Conservation (phyloP, 2,329 filamentous ascomycete genomes). For the Claviceps sp. region DNA sequence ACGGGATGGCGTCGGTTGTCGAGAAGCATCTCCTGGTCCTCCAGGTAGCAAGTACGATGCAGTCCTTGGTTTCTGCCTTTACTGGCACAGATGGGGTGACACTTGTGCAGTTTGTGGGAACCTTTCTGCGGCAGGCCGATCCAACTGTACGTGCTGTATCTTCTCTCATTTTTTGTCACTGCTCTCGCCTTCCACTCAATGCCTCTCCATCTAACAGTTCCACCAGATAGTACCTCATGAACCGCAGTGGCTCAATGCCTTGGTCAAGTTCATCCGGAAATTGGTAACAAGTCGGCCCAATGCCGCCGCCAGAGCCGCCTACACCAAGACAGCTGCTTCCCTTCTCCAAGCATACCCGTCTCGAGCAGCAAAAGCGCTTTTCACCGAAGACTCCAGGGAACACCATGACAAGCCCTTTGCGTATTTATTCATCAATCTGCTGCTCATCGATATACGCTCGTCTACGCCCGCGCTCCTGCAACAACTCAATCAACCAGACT, state of each 20-base stretch:
- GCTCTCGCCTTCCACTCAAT: not conserved
- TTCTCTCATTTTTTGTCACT: not conserved
- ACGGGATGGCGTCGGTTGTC: constrained; percentile 22
- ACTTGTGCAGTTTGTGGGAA: constrained; percentile 42
- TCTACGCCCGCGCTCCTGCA: constrained; percentile 46
- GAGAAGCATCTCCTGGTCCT: constrained; percentile 18
- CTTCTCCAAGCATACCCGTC: constrained; percentile 42
- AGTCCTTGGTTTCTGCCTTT: constrained; percentile 37
- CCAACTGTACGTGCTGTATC: constrained; percentile 26
- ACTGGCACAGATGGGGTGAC: constrained; percentile 47
- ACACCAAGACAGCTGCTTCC: constrained; percentile 43
- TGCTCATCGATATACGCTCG: constrained; percentile 52
- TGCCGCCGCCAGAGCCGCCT: constrained; percentile 40
- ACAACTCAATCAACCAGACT: constrained; percentile 41
- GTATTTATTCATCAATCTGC: constrained; percentile 49
- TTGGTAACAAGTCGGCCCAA: constrained; percentile 43
- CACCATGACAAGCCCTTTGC: constrained; percentile 38
- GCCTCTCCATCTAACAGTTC: not conserved
- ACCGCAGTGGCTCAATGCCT: constrained; percentile 38
- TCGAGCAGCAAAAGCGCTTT: constrained; percentile 34
- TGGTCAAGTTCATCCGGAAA: constrained; percentile 35
- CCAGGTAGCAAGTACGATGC: constrained; percentile 35
- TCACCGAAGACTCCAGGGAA: constrained; percentile 27
- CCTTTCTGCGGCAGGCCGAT: constrained; percentile 35
- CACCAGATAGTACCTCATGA: constrained; percentile 32